Conservation (phyloP, 768 basidiomycete genomes). For the Phlegmacium glaucopus region DNA sequence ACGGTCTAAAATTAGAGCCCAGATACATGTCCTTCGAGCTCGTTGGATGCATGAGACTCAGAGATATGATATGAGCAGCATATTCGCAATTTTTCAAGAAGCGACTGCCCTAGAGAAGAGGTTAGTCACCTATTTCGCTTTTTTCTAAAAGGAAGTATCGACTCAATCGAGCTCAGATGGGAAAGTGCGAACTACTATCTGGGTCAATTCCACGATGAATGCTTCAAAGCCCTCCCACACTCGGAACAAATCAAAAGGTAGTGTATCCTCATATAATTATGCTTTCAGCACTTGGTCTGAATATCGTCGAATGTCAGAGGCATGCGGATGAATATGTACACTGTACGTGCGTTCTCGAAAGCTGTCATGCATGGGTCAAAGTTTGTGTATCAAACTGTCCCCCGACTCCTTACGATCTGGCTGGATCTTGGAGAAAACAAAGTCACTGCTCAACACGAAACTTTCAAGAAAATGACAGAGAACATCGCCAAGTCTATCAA, state of each 20-base stretch:
- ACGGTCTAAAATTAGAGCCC: not conserved
- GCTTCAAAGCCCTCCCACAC: conserved; percentile 50
- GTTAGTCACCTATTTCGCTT: conserved; percentile 30
- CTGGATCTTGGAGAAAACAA: conserved; percentile 78
- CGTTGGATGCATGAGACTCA: conserved; percentile 93
- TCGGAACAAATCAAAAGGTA: conserved; percentile 47
- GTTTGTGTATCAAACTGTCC: conserved; percentile 94
- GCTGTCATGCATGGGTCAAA: conserved; percentile 86
- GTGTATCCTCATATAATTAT: conserved; percentile 1
- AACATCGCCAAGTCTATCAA: conserved; percentile 52
- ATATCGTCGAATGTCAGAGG: conserved; percentile 35
- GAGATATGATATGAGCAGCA: conserved; percentile 63
- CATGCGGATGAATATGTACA: conserved; percentile 60
- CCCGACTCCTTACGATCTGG: conserved; percentile 93
- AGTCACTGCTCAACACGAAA: conserved; percentile 25
- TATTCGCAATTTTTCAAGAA: conserved; percentile 55
- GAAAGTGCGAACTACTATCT: conserved; percentile 86
- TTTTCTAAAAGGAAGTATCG: not conserved
- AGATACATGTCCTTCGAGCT: conserved; percentile 80
- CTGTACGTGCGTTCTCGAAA: conserved; percentile 62
- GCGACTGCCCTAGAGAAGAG: conserved; percentile 48
- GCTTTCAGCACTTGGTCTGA: too few species aligned
- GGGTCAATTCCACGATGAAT: conserved; percentile 86
- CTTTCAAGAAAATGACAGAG: conserved; percentile 55
- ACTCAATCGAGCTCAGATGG: conserved; percentile 42